Base-by-base conservation (phyloP, 306 rosid species). In the Bauhinia variegata region DNA sequence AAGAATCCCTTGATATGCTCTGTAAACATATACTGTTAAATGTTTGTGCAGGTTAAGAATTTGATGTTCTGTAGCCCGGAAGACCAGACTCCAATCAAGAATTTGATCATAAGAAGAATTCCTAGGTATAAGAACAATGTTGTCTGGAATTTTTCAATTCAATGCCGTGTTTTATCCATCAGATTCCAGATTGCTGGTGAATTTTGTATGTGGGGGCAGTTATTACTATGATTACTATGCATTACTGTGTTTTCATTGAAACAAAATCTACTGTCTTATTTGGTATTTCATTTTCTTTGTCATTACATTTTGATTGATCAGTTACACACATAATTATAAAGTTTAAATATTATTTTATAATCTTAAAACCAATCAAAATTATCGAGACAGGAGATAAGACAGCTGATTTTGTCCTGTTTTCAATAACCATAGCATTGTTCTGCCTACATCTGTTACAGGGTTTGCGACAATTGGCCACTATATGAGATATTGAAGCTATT, bases 401-500 rank as follows among this genome's bases (percentile, higher is more conserved):
- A n/a, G n/a, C n/a, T n/a, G n/a, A n/a, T n/a, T n/a, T n/a, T n/a
- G n/a, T n/a, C n/a, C n/a, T 23, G 46, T 53, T 48, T 16, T 42
- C 15, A 10, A 54, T 36, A 4, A 66, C 54, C 8, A 33, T 17
- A 11, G 8, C 17, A 4, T 9, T 11, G 4, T 5, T 18, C 4
- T 60, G 41, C 13, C 41, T 33, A 60, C 7, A 57, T 71, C 11
- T 47, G 43, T 34, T 31, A 63, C 79, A 92, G 96, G 83, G 95
- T 92, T 30, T 80, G 72, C 71, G 90, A 82, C 39, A 73, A 72
- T 69, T 85, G 86, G 84, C 96, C 97, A 68, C 67, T 92, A 30
- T 92, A 92, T 75, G 96, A 84, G 46, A 80, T 92, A 66, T 47
- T 92, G 70, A 89, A 80, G 42, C 85, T 85, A 72, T 89, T 89